phyloP scores from a whole-genome alignment of 2,329 filamentous ascomycete genomes.

The Colletotrichum tropicicola region DNA sequence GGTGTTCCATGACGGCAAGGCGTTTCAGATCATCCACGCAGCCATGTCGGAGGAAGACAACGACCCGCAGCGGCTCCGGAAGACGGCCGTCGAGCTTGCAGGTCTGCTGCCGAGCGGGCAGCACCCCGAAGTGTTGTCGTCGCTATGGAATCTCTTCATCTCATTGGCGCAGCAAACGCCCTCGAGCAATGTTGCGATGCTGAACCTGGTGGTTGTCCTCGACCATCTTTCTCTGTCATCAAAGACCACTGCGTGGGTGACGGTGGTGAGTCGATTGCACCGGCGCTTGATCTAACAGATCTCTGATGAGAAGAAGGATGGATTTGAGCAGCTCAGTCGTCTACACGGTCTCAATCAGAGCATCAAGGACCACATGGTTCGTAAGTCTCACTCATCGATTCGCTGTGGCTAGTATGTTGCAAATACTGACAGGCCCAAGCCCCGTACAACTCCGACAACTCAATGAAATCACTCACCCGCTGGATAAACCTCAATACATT shows the following conservation, averaged over 20 bases:
- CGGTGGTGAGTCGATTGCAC: neutral
- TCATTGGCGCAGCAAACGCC: conserved; percentile 30
- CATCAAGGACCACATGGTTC: conserved; percentile 13
- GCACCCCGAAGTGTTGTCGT: neutral
- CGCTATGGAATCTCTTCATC: conserved; percentile 28
- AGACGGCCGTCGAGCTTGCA: neutral
- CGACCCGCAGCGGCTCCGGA: conserved; percentile 8
- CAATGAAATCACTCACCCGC: neutral
- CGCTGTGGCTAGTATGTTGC: too few relatives aligned
- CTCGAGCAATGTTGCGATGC: conserved; percentile 18
- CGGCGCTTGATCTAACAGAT: neutral
- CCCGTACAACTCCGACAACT: neutral
- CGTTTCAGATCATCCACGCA: neutral
- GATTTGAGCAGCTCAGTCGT: conserved; percentile 18
- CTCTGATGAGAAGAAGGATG: neutral
- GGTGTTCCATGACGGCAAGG: neutral
- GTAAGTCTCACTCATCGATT: neutral
- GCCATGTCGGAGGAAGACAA: neutral
- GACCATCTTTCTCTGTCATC: conserved; percentile 23
- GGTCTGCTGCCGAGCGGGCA: neutral
- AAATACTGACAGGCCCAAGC: conserved; percentile 3
- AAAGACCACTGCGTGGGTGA: conserved; percentile 16
- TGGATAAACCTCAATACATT: conserved; percentile 30
- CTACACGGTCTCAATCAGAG: conserved; percentile 6
- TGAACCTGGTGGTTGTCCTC: conserved; percentile 22